phyloP scores from a whole-genome alignment of 257 asterid genomes.

The Lycium ferocissimum region DNA sequence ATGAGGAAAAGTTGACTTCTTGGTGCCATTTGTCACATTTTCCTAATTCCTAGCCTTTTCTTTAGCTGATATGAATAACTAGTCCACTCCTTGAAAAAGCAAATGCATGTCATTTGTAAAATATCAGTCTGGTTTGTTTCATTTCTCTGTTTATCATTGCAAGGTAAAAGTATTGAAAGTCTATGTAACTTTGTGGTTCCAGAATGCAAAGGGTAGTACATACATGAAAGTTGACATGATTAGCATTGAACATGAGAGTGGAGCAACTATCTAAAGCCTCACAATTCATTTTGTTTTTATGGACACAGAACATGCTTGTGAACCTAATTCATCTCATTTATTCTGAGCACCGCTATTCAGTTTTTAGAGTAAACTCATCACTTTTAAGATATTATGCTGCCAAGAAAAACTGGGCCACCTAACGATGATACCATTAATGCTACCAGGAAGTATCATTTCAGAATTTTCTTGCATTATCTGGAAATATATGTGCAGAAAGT shows the following conservation, averaged over 20 bases:
- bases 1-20: not conserved
- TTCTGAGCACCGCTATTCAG: not conserved
- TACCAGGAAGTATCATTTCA: not conserved
- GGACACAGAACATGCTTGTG: not conserved
- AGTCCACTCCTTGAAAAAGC: not conserved
- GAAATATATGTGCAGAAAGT: slow-evolving; percentile 19
- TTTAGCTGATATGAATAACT: slow-evolving; percentile 16
- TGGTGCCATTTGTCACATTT: not conserved
- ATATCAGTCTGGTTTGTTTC: not conserved
- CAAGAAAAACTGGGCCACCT: not conserved
- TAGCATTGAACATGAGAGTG: not conserved
- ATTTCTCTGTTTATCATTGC: not conserved
- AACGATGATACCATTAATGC: not conserved
- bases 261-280: not conserved
- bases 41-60: not conserved
- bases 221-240: not conserved
- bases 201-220: not conserved
- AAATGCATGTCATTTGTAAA: not conserved
- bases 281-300: not conserved
- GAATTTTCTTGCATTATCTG: not conserved
- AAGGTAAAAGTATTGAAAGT: not conserved
- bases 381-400: slow-evolving; percentile 18
- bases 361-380: not conserved
- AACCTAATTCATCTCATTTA: not conserved
- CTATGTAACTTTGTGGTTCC: slow-evolving; percentile 8